Evolutionary conservation across 352 stramenopile genomes (phyloP).

Genomic region (Phytophthora pisi): DNA sequence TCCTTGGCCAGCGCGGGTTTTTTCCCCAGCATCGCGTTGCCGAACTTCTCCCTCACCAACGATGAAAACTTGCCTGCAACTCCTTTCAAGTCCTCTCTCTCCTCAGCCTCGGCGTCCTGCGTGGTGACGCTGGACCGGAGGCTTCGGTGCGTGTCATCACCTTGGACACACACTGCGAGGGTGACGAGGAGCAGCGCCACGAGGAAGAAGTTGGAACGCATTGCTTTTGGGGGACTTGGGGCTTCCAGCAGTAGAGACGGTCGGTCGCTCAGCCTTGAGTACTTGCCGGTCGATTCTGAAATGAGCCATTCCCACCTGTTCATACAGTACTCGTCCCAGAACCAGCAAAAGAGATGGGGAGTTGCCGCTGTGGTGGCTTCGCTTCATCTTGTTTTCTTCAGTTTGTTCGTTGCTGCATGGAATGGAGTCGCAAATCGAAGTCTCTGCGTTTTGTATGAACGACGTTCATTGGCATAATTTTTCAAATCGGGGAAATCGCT

Average conservation of each 20-base stretch:
- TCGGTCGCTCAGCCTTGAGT: not conserved
- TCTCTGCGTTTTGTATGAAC: not conserved
- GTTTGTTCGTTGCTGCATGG: not conserved
- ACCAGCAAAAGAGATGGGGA: conserved; percentile 1
- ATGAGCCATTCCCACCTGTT: conserved; percentile 1
- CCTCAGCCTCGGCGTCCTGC: not conserved
- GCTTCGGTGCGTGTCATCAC: conserved; percentile 6
- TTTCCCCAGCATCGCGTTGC: not conserved
- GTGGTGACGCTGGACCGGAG: conserved; percentile 14
- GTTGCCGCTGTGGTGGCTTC: not conserved
- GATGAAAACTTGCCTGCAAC: not conserved
- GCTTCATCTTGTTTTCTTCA: conserved; percentile 2
- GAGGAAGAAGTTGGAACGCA: conserved; percentile 20
- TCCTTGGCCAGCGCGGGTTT: conserved; percentile 3
- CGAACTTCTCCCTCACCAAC: conserved; percentile 2
- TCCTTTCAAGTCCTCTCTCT: not conserved
- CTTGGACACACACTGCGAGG: conserved; percentile 2
- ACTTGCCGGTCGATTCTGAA: conserved; percentile 1
- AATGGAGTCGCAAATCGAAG: not conserved
- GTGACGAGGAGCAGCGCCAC: conserved; percentile 10
- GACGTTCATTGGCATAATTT: not conserved
- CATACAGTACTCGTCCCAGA: conserved; percentile 3
- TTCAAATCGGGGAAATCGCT: conserved; percentile 2
- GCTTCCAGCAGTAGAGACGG: not conserved
- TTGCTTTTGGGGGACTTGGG: not conserved